Conservation (phyloP, 164 flowering plant species). For the Chimonanthus praecox region DNA sequence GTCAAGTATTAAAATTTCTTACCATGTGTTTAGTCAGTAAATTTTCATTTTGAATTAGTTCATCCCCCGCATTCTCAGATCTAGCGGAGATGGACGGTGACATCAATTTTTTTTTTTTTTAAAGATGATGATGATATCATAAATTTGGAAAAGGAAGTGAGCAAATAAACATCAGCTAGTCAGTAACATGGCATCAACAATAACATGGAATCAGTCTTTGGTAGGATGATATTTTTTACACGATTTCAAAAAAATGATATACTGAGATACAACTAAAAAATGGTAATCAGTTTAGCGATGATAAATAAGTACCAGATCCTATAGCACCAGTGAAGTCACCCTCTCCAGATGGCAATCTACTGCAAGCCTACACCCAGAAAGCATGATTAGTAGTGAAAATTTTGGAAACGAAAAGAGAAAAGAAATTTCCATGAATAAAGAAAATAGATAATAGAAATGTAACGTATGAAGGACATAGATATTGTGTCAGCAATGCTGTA, state of each 20-base stretch:
- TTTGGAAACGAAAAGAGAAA: not conserved
- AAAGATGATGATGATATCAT: no score
- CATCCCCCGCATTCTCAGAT: no score
- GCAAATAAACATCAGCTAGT: no score
- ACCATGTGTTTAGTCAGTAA: no score
- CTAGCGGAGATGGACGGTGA: no score
- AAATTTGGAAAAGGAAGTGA: no score
- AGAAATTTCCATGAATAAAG: not conserved
- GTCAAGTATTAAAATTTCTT: no score
- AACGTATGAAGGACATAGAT: no score
- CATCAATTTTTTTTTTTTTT: no score
- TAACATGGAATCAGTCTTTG: not conserved
- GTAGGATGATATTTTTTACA: not conserved
- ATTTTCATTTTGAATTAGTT: no score
- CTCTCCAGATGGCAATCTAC: conserved; percentile 56
- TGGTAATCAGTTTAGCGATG: not conserved
- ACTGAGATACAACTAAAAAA: not conserved
- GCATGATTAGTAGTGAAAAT: not conserved
- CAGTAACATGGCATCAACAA: not conserved
- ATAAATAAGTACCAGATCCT: conserved; percentile 40
- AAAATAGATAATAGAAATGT: no score
- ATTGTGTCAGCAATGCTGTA: no score
- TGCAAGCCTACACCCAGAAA: conserved; percentile 58
- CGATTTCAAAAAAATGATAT: not conserved
- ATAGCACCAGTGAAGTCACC: conserved; percentile 34